These are phyloP conservation scores for Penstemon newberryi DNA, from an alignment of 257 asterid species.

Conservation along the genomic window DNA sequence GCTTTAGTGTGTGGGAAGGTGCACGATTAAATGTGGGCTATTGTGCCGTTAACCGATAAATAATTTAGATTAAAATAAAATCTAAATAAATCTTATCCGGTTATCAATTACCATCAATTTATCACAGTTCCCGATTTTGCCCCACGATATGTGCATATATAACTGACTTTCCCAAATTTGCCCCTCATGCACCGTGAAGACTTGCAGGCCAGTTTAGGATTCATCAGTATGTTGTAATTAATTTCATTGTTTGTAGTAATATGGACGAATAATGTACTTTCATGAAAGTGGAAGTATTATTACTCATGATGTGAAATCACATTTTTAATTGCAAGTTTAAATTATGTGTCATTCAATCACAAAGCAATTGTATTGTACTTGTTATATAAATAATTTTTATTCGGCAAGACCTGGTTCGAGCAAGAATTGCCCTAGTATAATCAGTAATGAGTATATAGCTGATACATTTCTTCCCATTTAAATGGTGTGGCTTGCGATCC, in stretches of 20 bases:
- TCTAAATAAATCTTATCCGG: slow-evolving; percentile 8
- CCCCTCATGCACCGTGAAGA: too few species aligned
- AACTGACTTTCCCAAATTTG: neutral
- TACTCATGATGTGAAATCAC: neutral
- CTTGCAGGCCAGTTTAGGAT: too few species aligned
- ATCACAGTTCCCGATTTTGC: neutral
- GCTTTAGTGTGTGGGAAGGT: slow-evolving; percentile 25
- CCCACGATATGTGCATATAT: neutral
- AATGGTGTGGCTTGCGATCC: too few species aligned
- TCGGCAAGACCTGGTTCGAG: too few species aligned
- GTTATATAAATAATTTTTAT: too few species aligned
- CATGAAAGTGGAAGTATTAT: neutral
- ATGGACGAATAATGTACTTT: neutral
- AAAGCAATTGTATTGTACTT: too few species aligned
- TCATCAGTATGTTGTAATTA: neutral
- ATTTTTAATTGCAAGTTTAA: too few species aligned
- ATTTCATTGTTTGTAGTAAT: neutral
- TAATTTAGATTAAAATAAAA: neutral
- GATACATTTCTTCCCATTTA: too few species aligned
- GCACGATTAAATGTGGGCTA: slow-evolving; percentile 14
- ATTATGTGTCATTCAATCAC: too few species aligned
- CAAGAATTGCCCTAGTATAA: too few species aligned
- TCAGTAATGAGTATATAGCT: too few species aligned
- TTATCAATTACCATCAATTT: neutral
- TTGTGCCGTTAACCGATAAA: slow-evolving; percentile 18